phyloP scores from a whole-genome alignment of 2,329 filamentous ascomycete genomes.

The Hypoxylon sp. region DNA sequence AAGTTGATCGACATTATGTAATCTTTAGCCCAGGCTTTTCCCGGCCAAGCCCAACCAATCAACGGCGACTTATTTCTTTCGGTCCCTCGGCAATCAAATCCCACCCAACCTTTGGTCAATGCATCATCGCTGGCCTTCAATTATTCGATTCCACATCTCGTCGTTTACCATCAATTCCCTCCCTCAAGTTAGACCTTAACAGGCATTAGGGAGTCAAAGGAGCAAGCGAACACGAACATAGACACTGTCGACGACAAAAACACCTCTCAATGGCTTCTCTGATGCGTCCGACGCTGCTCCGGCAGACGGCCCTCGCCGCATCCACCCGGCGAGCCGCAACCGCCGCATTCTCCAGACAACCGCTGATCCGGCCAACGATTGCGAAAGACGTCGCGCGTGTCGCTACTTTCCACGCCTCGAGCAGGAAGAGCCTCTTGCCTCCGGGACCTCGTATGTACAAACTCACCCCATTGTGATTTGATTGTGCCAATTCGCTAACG shows the following conservation, averaged over 20 bases:
- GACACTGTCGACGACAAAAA: conserved; percentile 35
- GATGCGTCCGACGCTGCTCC: conserved; percentile 66
- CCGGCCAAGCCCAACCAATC: conserved; percentile 57
- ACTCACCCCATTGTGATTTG: conserved; percentile 11
- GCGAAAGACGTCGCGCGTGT: conserved; percentile 63
- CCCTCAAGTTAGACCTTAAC: neutral
- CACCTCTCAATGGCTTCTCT: conserved; percentile 65
- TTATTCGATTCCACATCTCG: conserved; percentile 20
- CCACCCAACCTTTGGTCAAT: conserved; percentile 30
- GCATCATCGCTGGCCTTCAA: conserved; percentile 49
- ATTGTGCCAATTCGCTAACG: conserved; percentile 57
- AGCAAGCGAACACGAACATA: conserved; percentile 8
- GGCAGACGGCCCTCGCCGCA: conserved; percentile 63
- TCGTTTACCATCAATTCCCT: neutral
- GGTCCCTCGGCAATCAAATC: conserved; percentile 65
- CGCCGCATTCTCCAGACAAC: conserved; percentile 52
- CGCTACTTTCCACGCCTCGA: conserved; percentile 88
- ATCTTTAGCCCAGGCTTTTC: conserved; percentile 24
- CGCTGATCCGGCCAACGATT: conserved; percentile 46
- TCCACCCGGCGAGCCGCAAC: conserved; percentile 55
- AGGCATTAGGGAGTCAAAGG: conserved; percentile 14
- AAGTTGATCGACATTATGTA: conserved; percentile 19
- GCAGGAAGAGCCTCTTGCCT: conserved; percentile 80
- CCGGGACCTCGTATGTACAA: conserved; percentile 84
- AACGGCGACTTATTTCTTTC: conserved; percentile 56